Evolutionary conservation across 352 stramenopile genomes (phyloP), one percentile per base, ranked within the genome.

Genomic region (Pythium brachiatum): DNA sequence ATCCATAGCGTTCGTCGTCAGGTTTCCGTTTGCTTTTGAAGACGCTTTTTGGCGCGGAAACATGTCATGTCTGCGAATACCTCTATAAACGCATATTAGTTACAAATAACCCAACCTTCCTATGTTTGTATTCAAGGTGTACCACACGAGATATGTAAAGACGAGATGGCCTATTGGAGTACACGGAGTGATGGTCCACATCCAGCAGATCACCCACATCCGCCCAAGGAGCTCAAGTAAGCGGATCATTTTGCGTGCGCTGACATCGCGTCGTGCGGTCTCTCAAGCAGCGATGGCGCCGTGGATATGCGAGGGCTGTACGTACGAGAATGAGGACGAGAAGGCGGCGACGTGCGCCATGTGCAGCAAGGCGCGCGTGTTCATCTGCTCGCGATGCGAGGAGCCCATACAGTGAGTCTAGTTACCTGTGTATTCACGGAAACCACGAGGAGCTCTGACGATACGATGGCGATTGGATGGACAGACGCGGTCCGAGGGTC

Each of bases 221-320:
- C 9, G 29, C 29, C 41, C 4, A 12, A n/a, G 11, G n/a, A 27
- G 38, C 38, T 46, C 38, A 48, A 20, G 26, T 15, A 48, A 47
- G n/a, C 34, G 7, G 41, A 26, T 8, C 29, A 34, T 34, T 34
- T 15, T 8, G 36, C 36, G 12, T 44, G 15, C 16, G 36, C 7
- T 39, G 13, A 12, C 34, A 16, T 39, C 34, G 34, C 34, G 34
- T 16, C 9, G 34, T 16, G 3, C 34, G 34, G 34, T 39, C 16
- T 27, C 51, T 18, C 16, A 1, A 34, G 1, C 18, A 44, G 32
- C 32, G 38, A 53, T 52, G 54, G 41, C 57, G 63, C 38, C 51
- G 31, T 85, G 76, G 76, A 75, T 57, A 25, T 85, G 76, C 21
- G 48, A 54, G 18, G 56, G 75, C 18, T 88, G 79, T 58, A 83